Evolutionary conservation across 371 early-diverging fungal species (phyloP), one percentile per base, ranked within the genome.

Genomic region (Apophysomyces variabilis): DNA sequence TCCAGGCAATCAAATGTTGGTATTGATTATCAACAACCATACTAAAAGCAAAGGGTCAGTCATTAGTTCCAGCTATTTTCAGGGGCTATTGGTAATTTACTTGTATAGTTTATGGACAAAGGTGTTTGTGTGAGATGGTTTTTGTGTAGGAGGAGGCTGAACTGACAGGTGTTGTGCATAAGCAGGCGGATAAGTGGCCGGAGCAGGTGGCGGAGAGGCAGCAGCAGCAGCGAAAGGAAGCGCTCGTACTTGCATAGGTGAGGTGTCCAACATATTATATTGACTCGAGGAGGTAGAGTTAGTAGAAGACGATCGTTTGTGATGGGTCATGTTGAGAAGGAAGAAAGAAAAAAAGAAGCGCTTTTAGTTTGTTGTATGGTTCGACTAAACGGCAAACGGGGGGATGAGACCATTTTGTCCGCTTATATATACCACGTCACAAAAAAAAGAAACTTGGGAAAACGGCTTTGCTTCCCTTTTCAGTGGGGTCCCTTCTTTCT

Each of bases 1-100:
- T 90, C 95, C 95, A 95, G 16, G 89, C 85, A 66, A 95, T 94
- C 67, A 92, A 79, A 74, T 92, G 90, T 72, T 92, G 92, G 73
- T 89, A 90, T 57, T 88, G 86, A 50, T 80, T 83, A 76, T 94
- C 94, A 61, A 87, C 75, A 32, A 95, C 92, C 94, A 95, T 93
- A 74, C 90, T 89, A 73, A 1, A 21, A 35, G 38, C 18, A 38
- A 18, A 56, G 43, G 45, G 44, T 57, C 14, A 64, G 6, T 37
- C 13, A 21, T n/a, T 18, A 21, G 47, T 14, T 3, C 57, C n/a
- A 21, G 3, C 12, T 64, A 61, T 58, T 54, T 44, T 38, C 39
- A 21, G 3, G n/a, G 46, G 37, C 26, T 26, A 26, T 26, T 26
- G 11, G n/a, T 13, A 37, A 57, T 65, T 67, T 80, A 80, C 81